Base-by-base conservation (phyloP, 1,139 yeast genomes). In the Nakaseomyces delphensis region DNA sequence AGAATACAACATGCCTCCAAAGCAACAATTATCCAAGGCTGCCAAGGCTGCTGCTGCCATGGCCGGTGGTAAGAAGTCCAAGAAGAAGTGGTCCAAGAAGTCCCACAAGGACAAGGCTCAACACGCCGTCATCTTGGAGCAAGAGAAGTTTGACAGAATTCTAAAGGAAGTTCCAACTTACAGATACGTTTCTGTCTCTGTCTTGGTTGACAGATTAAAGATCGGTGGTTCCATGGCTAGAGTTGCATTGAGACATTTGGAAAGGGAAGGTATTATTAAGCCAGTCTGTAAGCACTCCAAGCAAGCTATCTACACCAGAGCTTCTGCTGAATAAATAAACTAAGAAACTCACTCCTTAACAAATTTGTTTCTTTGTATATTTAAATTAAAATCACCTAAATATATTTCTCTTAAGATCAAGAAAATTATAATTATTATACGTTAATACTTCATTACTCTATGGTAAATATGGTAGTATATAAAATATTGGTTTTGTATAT, bases 21-120 rank as follows among this genome's bases (percentile, higher is more conserved):
- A 89, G 79, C 77, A 85, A 74, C 97, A 89, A 80, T 93, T 86
- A 76, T 83, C 96, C 69, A 91, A 91, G 81, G 96, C 97, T 73
- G 96, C 95, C 70, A 89, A 89, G 82, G 96, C 97, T 71, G 96
- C 97, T 68, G 97, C 98, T 79, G 97, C 97, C 73, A 78, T 87
- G 81, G 96, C 97, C 72, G 97, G 97, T 84, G 96, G 97, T 82
- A 91, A 91, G 86, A 87, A 91, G 73, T 87, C 96, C 76, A 91
- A 93, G 87, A 91, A 91, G 95, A 91, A 91, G 96, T 91, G 98
- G 98, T 84, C 94, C 83, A 89, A 91, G 82, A 96, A 96, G 76
- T 87, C 94, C 84, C 96, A 87, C 74, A 93, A 93, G 93, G 99
- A 91, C 77, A 91, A 85, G 95, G 98, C 98, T 65, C 94, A 85